Percentiles rank a stretch among this genome's conserved stretches.
These are phyloP conservation scores for Tetracladium setigerum DNA, from an alignment of 495 filamentous ascomycete genomes.

Conservation along the genomic window DNA sequence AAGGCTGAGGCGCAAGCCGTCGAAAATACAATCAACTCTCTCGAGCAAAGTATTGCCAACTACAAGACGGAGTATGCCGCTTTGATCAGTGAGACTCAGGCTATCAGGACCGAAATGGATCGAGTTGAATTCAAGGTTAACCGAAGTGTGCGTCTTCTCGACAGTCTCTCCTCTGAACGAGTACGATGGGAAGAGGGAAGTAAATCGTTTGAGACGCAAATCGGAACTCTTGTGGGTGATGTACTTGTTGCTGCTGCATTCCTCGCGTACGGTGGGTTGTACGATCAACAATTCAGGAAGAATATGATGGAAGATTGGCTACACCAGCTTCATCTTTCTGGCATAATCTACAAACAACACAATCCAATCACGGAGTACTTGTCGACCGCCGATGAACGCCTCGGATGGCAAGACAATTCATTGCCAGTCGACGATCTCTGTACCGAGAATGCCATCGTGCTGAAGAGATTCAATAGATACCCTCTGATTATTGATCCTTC, in stretches of 20 bases:
- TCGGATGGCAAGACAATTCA: conserved; percentile 91
- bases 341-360: conserved; percentile 83
- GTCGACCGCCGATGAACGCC: conserved; percentile 90
- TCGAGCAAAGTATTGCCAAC: conserved; percentile 87
- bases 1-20: conserved; percentile 91
- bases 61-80: conserved; percentile 97
- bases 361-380: conserved; percentile 96
- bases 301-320: conserved; percentile 97
- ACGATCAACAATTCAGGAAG: conserved; percentile 96
- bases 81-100: conserved; percentile 93
- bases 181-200: conserved; percentile 91
- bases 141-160: conserved; percentile 85
- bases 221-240: conserved; percentile 92
- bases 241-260: conserved; percentile 92
- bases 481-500: conserved; percentile 98
- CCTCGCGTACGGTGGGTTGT: conserved; percentile 95
- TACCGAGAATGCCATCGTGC: conserved; percentile 95
- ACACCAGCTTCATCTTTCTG: conserved; percentile 80
- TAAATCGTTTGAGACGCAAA: conserved; percentile 96
- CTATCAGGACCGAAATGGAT: conserved; percentile 94
- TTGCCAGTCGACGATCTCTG: conserved; percentile 98
- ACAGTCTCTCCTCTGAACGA: conserved; percentile 90
- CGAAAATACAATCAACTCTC: conserved; percentile 69
- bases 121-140: conserved; percentile 97
- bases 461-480: conserved; percentile 97